A percentile compares a stretch with the other conserved stretches of the same genome.
Conservation (phyloP, 148 eudicot species). For the Vaccinium vitisidaea region DNA sequence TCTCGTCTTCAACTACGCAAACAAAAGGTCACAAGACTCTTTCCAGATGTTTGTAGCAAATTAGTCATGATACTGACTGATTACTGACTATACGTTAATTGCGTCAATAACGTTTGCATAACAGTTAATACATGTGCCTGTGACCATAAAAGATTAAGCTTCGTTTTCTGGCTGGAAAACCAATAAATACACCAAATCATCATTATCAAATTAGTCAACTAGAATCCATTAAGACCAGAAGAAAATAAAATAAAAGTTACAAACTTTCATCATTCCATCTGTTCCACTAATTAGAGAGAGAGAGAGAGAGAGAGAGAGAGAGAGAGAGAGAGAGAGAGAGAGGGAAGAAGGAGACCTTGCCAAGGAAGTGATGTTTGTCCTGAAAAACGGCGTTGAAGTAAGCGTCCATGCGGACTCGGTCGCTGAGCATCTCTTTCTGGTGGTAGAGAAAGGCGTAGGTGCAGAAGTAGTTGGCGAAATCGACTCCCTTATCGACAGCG, state of each 20-base stretch:
- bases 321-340: conserved; percentile 5
- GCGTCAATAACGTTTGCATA: neutral
- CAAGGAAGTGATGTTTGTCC: conserved; percentile 75
- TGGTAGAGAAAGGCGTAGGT: conserved; percentile 88
- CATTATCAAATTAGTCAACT: neutral
- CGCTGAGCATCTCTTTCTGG: conserved; percentile 98
- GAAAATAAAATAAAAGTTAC: neutral
- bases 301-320: conserved; percentile 1
- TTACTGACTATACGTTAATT: neutral
- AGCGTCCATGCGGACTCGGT: conserved; percentile 92
- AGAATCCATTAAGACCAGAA: neutral
- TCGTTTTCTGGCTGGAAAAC: neutral
- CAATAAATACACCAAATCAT: neutral
- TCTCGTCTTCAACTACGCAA: neutral
- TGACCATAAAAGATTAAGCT: neutral
- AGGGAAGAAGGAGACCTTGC: conserved; percentile 48
- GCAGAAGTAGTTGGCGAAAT: conserved; percentile 94
- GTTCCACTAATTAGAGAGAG: neutral
- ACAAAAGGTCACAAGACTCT: neutral
- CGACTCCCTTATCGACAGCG: conserved; percentile 78
- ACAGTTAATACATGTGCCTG: neutral
- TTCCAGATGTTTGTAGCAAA: neutral
- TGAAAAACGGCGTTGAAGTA: conserved; percentile 71
- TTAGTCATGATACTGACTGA: neutral
- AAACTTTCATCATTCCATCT: neutral